Evolutionary conservation across 371 early-diverging fungal genomes (phyloP).

Genomic region (Lichtheimia ramosa): DNA sequence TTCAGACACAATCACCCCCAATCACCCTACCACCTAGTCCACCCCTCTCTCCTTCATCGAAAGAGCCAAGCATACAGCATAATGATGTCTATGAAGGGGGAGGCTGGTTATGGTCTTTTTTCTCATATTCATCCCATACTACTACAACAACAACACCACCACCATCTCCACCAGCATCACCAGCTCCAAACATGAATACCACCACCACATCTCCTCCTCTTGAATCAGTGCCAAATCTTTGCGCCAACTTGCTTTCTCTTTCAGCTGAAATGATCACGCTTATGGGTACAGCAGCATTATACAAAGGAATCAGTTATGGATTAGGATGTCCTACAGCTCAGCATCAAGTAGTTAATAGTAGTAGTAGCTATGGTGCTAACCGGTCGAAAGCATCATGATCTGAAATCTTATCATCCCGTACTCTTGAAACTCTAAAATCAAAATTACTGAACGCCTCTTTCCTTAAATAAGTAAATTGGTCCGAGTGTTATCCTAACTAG

Average conservation of each 20-base stretch:
- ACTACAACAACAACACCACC: too few relatives aligned
- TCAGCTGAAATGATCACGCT: conserved; percentile 7
- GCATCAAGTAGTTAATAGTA: background rate
- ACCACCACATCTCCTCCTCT: too few relatives aligned
- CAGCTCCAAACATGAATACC: too few relatives aligned
- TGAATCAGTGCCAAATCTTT: background rate
- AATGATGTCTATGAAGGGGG: conserved; percentile 1
- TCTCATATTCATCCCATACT: background rate
- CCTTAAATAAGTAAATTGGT: background rate
- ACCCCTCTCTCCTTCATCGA: conserved; percentile 6
- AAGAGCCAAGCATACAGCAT: background rate
- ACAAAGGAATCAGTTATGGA: conserved; percentile 8
- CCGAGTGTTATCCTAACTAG: background rate
- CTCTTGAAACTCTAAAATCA: background rate
- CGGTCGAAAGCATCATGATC: background rate
- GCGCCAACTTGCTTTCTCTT: conserved; percentile 5
- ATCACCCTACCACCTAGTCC: conserved; percentile 10
- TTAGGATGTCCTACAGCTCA: conserved; percentile 9
- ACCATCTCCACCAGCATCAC: background rate
- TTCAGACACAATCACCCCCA: background rate
- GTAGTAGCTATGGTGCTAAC: background rate
- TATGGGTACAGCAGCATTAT: conserved; percentile 8
- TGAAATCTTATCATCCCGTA: background rate
- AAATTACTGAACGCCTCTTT: background rate
- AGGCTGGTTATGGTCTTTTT: conserved; percentile 2